Evolutionary conservation across 1,284 basidiomycete species (phyloP).

Genomic region (Tilletia indica): DNA sequence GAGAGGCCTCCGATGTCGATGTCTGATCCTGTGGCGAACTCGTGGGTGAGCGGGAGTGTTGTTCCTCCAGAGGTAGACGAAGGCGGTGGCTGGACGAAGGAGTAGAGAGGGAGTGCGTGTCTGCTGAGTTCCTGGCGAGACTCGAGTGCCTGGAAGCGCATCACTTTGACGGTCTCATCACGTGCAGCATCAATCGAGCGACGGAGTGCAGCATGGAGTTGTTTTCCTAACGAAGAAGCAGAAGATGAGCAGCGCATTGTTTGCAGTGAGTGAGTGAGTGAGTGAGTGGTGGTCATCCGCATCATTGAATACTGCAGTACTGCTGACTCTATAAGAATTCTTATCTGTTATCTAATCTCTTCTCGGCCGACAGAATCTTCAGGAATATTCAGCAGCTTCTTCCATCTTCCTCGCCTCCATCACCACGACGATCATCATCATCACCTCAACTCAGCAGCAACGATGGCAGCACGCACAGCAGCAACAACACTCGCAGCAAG

Average conservation of each 20-base stretch:
- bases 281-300: no score
- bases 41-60: no score
- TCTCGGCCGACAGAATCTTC: no score
- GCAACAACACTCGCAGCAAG: neutral
- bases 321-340: no score
- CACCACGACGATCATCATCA: no score
- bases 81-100: slow-evolving; percentile 28
- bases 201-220: slow-evolving; percentile 30
- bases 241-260: neutral
- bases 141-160: slow-evolving; percentile 49
- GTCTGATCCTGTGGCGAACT: slow-evolving; percentile 73
- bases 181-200: slow-evolving; percentile 43
- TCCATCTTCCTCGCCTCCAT: no score
- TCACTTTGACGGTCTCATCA: slow-evolving; percentile 43
- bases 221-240: neutral
- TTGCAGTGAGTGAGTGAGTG: no score
- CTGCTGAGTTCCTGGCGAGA: slow-evolving; percentile 30
- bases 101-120: slow-evolving; percentile 40
- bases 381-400: no score
- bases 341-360: no score
- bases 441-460: neutral
- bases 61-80: neutral
- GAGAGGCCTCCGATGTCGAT: slow-evolving; percentile 82
- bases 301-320: no score
- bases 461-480: neutral